Base-by-base conservation (phyloP, 441 rosid species). In the Eugenia klotzschiana region DNA sequence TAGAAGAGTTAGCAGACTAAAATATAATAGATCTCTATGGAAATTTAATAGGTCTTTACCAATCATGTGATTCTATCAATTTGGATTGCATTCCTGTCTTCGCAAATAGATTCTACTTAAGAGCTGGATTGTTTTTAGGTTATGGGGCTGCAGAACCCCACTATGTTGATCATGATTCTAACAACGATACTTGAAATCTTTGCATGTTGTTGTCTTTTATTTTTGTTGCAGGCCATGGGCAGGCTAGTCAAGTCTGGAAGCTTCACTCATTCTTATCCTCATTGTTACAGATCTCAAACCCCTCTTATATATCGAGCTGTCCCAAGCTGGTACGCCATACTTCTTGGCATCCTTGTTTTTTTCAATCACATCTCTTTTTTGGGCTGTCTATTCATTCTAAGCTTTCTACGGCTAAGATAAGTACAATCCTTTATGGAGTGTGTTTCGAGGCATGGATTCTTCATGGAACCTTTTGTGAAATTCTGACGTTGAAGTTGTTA, bases 281-380 rank as follows among this genome's bases (percentile, higher is more conserved):
- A 90, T 85, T 98, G 99, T 89, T 96, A 93, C 94, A 93, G 99
- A 91, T 96, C 99, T 82, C 98, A 95, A 80, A 95, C 98, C 22
- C 99, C 99, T 84, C 99, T 98, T 85, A 94, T 98, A 50, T 95
- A 96, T 84, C 90, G 98, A 91, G 99, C 99, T 83, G 98, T 98
- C 87, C 99, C 99, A 13, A 96, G 98, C 87, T 98, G 99, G 99
- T 97, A 91, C 84, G 90, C 51, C 77, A 69, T 33, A 20, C 25
- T 20, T 69, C 77, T 69, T 69, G 37, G 77, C 77, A 20, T 40
- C 46, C 25, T 69, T 33, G 25, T 60, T 60, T 79, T 79, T 50
- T 52, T 79, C 54, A 81, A 72, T 43, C 55, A 8, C 33, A 23
- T 84, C 6, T 69, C 25, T 69, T 69, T 69, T 22, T 6, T 10